A percentile compares a stretch with the other conserved stretches of the same genome.
Evolutionary conservation across 2,329 filamentous ascomycete genomes (phyloP).

Genomic region (Diaporthe amygdali): DNA sequence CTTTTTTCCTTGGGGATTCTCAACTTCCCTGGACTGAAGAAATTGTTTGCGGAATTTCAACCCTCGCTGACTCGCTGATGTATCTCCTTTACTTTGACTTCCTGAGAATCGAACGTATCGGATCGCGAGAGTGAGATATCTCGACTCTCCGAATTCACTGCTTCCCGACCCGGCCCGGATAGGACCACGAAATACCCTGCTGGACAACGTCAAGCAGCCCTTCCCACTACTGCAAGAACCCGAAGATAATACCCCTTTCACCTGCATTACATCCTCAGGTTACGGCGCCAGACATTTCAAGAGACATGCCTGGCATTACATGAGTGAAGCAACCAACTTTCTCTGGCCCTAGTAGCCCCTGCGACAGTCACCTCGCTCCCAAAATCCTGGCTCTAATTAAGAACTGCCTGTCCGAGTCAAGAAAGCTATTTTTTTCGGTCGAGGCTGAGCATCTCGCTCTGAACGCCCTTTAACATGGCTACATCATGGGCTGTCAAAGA

Average conservation of each 20-base stretch:
- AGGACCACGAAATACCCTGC: not conserved
- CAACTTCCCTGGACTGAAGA: not conserved
- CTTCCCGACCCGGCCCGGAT: not conserved
- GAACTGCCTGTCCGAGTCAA: not conserved
- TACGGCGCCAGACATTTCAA: not conserved
- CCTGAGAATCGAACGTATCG: not conserved
- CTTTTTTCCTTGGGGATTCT: not conserved
- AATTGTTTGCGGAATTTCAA: not conserved
- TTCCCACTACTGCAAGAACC: conserved; percentile 5
- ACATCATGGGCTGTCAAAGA: conserved; percentile 36
- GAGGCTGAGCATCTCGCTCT: not conserved
- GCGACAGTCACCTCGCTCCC: not conserved
- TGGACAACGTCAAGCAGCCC: not conserved
- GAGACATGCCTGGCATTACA: conserved; percentile 17
- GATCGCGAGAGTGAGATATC: not conserved
- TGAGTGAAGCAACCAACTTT: not conserved
- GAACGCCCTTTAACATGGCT: conserved; percentile 19
- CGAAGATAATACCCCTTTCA: not conserved
- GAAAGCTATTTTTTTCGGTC: not conserved
- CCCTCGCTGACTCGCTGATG: not conserved
- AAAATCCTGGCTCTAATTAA: not conserved
- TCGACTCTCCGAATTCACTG: not conserved
- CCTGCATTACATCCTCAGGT: not conserved
- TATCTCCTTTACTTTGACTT: not conserved
- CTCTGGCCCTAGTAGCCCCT: not conserved